A percentile compares a stretch with the other conserved stretches of the same genome.
phyloP scores from a whole-genome alignment of 345 rosid genomes.

The Streptanthus diversifolius region DNA sequence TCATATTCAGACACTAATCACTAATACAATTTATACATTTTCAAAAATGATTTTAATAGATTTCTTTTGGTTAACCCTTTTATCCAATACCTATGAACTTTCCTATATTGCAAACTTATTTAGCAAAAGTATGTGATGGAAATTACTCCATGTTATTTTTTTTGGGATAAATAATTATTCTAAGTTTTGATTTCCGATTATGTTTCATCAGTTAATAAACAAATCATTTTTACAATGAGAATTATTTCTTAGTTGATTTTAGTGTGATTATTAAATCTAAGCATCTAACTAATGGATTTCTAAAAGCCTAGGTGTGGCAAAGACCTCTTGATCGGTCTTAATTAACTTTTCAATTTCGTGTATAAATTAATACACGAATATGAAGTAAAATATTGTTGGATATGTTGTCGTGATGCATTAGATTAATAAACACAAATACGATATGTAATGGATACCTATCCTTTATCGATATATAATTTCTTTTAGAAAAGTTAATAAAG shows the following conservation, averaged over 20 bases:
- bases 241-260: neutral
- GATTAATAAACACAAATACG: neutral
- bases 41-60: neutral
- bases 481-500: slow-evolving; percentile 5
- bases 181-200: neutral
- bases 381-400: slow-evolving; percentile 11
- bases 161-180: neutral
- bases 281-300: neutral
- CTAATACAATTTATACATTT: neutral
- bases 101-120: neutral
- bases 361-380: neutral
- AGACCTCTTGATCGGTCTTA: neutral
- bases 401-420: slow-evolving; percentile 14
- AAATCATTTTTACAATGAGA: neutral
- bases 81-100: neutral
- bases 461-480: neutral
- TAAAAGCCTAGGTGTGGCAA: neutral
- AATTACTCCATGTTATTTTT: neutral
- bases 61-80: neutral
- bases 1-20: neutral
- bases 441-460: neutral
- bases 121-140: neutral
- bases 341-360: neutral
- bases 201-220: neutral
- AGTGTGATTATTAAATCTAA: neutral